Percentiles rank a stretch among this genome's conserved stretches.
phyloP scores from a whole-genome alignment of 2,329 filamentous ascomycete genomes.

The Fusarium nodosum region DNA sequence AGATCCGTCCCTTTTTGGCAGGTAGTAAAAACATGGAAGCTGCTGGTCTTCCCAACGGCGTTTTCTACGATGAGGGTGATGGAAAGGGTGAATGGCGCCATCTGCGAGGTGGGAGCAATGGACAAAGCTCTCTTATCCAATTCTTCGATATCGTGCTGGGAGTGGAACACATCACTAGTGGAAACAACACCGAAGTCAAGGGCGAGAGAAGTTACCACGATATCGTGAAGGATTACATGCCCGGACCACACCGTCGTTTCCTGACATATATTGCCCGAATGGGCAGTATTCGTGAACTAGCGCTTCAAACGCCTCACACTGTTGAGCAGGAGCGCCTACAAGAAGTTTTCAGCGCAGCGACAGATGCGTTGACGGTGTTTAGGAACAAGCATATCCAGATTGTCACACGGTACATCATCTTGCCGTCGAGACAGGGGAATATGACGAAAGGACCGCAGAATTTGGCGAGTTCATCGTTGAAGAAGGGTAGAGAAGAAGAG shows the following conservation, averaged over 20 bases:
- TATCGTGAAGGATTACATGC: slow-evolving; percentile 92
- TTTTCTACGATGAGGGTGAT: slow-evolving; percentile 84
- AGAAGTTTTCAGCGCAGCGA: slow-evolving; percentile 75
- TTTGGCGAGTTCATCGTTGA: slow-evolving; percentile 61
- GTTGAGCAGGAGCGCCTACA: slow-evolving; percentile 62
- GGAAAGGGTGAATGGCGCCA: slow-evolving; percentile 78
- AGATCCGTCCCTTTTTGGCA: slow-evolving; percentile 88
- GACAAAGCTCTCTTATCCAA: slow-evolving; percentile 91
- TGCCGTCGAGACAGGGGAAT: slow-evolving; percentile 71
- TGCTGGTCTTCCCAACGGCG: slow-evolving; percentile 84
- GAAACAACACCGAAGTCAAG: slow-evolving; percentile 47
- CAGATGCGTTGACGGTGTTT: slow-evolving; percentile 80
- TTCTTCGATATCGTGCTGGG: slow-evolving; percentile 92
- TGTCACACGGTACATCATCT: slow-evolving; percentile 89
- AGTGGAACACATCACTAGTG: slow-evolving; percentile 75
- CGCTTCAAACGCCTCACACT: slow-evolving; percentile 65
- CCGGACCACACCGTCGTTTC: slow-evolving; percentile 83
- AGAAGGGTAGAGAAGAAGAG: slow-evolving; percentile 60
- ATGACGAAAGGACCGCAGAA: slow-evolving; percentile 53
- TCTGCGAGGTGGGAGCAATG: slow-evolving; percentile 91
- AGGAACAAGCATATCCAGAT: slow-evolving; percentile 91
- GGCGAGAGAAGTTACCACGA: slow-evolving; percentile 62
- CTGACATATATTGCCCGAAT: slow-evolving; percentile 77
- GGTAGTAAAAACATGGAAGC: slow-evolving; percentile 93
- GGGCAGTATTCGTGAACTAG: slow-evolving; percentile 81